Base-by-base conservation (phyloP, 345 rosid genomes). In the Mangifera indica region DNA sequence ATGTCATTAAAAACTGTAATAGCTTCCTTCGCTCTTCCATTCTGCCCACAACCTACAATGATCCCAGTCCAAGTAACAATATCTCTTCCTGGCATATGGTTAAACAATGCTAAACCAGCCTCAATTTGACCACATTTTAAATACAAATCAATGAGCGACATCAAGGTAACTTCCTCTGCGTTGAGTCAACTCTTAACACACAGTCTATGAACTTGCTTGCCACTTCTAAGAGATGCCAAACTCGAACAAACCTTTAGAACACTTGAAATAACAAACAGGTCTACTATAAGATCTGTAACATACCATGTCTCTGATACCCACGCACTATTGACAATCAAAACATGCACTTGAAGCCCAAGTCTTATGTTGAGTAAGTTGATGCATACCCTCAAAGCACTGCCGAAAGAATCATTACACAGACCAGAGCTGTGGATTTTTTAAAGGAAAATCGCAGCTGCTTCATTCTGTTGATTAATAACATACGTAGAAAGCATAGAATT, bases 61-160 rank as follows among this genome's bases (percentile, higher is more conserved):
- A 87, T 85, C 66, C 87, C 87, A 25, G 97, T 87, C 93, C 93
- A 89, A 71, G 89, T 84, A 5, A 88, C 85, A 40, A 83, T 77
- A 65, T 89, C 97, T 74, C 84, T 82, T 11, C 80, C 88, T 48
- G 54, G 56, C 69, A 79, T 21, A 58, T 72, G 44, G 44, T 77
- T 58, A 73, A 89, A 91, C 40, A 89, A 72, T 72, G 70, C 76
- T 77, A 91, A 66, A 70, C 84, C 82, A 29, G 72, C 73, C 25
- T 83, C 88, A 59, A 89, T 85, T 73, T 87, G 87, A 37, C 93
- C 93, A 77, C 92, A 82, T 86, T 91, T 91, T 22, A 84, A 79
- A 60, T 89, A 89, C 91, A 87, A 79, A 76, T 87, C 85, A 18
- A 85, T 60, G 0, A 91, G 83, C 34, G 84, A 85, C 7, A 91